A percentile compares a stretch with the other conserved stretches of the same genome.
Evolutionary conservation across 345 rosid species (phyloP).

Genomic region (Citrus cavaleriei): DNA sequence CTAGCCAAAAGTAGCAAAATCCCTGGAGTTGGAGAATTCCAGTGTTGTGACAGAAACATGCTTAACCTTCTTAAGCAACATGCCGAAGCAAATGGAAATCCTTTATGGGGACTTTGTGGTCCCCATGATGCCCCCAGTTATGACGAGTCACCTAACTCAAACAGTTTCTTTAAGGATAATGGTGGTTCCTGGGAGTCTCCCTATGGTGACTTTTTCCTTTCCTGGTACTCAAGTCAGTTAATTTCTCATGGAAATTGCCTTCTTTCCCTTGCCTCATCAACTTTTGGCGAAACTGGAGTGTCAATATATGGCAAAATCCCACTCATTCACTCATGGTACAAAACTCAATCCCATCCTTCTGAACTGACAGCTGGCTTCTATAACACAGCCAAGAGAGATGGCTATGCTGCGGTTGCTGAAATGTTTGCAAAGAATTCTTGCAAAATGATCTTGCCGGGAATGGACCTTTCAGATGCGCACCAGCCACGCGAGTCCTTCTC

Average conservation of each 20-base stretch:
- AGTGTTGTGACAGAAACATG: slow-evolving; percentile 85
- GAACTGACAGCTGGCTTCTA: slow-evolving; percentile 85
- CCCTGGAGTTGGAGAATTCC: slow-evolving; percentile 79
- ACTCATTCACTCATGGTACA: slow-evolving; percentile 67
- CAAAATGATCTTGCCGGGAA: slow-evolving; percentile 76
- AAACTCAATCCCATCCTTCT: slow-evolving; percentile 58
- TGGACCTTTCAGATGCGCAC: slow-evolving; percentile 70
- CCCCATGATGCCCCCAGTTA: slow-evolving; percentile 84
- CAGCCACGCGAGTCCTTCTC: slow-evolving; percentile 47
- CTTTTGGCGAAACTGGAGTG: slow-evolving; percentile 38
- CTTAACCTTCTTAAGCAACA: slow-evolving; percentile 58
- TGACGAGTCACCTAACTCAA: slow-evolving; percentile 42
- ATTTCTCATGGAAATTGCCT: slow-evolving; percentile 65
- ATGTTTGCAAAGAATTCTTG: slow-evolving; percentile 75
- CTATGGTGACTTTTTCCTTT: slow-evolving; percentile 81
- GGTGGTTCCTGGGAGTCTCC: slow-evolving; percentile 86
- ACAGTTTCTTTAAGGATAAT: slow-evolving; percentile 62
- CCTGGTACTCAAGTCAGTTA: slow-evolving; percentile 81
- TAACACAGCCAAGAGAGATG: slow-evolving; percentile 53
- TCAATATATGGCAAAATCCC: slow-evolving; percentile 61
- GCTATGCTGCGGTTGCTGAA: slow-evolving; percentile 56
- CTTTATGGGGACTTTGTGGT: slow-evolving; percentile 90
- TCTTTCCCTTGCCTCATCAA: slow-evolving; percentile 59
- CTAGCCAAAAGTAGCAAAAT: slow-evolving; percentile 15
- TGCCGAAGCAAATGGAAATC: slow-evolving; percentile 67